A percentile compares a stretch with the other conserved stretches of the same genome.
phyloP scores from a whole-genome alignment of 768 basidiomycete species.

The Scleroderma bovista region DNA sequence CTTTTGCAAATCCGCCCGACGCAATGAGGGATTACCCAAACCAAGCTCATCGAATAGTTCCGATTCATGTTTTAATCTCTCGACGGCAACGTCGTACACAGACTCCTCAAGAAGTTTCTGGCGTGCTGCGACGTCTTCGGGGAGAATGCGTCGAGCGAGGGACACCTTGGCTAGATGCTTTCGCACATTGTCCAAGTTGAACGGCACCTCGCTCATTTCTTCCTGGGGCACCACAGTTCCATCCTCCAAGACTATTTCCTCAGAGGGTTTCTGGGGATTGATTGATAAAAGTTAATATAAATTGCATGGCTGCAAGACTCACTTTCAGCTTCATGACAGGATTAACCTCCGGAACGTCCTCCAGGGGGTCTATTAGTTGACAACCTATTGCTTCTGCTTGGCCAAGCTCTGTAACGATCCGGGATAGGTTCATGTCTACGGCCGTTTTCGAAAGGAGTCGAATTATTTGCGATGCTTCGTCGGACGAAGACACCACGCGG shows the following conservation, averaged over 20 bases:
- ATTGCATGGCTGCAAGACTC: conserved; percentile 2
- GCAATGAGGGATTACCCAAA: conserved; percentile 41
- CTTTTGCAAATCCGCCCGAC: conserved; percentile 47
- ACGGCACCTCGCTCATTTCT: conserved; percentile 46
- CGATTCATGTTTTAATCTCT: conserved; percentile 60
- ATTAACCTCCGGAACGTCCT: conserved; percentile 51
- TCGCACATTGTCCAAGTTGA: conserved; percentile 69
- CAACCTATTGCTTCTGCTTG: conserved; percentile 45
- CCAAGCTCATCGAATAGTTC: conserved; percentile 55
- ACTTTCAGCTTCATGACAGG: conserved; percentile 53
- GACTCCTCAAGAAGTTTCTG: conserved; percentile 83
- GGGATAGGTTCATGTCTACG: conserved; percentile 45
- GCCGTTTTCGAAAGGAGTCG: conserved; percentile 55
- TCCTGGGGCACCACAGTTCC: conserved; percentile 18
- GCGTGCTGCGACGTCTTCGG: conserved; percentile 63
- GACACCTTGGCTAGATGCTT: conserved; percentile 60
- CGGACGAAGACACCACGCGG: conserved; percentile 47
- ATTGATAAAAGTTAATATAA: not conserved
- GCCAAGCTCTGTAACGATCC: conserved; percentile 51
- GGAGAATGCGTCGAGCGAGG: conserved; percentile 56
- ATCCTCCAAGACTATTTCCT: conserved; percentile 15
- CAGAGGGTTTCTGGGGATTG: conserved; percentile 10
- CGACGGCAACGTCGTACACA: conserved; percentile 76
- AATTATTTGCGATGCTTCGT: conserved; percentile 52
- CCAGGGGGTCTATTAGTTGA: conserved; percentile 36